phyloP scores from a whole-genome alignment of 257 asterid genomes.

The Buddleja alternifolia region DNA sequence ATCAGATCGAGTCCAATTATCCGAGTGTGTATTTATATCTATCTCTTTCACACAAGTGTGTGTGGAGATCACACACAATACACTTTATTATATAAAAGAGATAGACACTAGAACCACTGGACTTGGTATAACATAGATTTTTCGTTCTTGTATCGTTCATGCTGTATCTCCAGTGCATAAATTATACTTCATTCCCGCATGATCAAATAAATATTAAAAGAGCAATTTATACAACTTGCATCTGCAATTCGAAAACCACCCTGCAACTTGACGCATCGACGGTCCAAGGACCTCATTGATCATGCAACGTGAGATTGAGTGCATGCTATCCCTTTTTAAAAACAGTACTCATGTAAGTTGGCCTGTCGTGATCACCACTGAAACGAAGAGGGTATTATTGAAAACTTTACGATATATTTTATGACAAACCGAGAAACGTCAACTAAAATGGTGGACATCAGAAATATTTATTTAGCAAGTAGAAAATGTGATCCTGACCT shows the following conservation, averaged over 20 bases:
- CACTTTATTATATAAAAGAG: too few relatives aligned
- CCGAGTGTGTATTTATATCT: too few relatives aligned
- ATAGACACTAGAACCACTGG: too few relatives aligned
- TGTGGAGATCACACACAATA: too few relatives aligned
- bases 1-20: too few relatives aligned
- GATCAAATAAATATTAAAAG: neutral
- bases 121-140: too few relatives aligned
- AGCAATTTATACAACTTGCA: too few relatives aligned
- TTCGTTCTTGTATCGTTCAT: too few relatives aligned
- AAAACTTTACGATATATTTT: neutral
- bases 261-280: slow-evolving; percentile 53
- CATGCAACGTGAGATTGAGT: slow-evolving; percentile 39
- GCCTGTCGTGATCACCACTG: slow-evolving; percentile 60
- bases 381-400: neutral
- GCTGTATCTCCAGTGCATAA: slow-evolving; percentile 41
- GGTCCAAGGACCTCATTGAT: slow-evolving; percentile 51
- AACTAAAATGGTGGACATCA: too few relatives aligned
- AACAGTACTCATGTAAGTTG: slow-evolving; percentile 45
- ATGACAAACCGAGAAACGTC: neutral
- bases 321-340: slow-evolving; percentile 42
- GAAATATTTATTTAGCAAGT: too few relatives aligned
- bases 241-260: slow-evolving; percentile 25
- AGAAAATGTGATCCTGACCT: slow-evolving; percentile 41
- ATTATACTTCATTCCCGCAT: too few relatives aligned
- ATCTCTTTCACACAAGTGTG: too few relatives aligned